phyloP scores from a whole-genome alignment of 2,329 filamentous ascomycete genomes.

The Pseudocercospora ulei region DNA sequence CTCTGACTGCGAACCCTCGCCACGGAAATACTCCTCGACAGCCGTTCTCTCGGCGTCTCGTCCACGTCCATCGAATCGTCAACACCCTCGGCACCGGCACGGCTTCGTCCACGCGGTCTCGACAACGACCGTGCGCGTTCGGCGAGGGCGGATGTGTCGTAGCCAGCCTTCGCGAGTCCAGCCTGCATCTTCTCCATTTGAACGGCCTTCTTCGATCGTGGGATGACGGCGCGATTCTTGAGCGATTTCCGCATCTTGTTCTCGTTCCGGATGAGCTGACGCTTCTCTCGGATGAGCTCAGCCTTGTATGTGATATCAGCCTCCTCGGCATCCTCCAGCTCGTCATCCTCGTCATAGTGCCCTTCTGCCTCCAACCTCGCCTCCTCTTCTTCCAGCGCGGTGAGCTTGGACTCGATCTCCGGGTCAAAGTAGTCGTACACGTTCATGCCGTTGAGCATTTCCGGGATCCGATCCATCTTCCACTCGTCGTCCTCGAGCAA shows the following conservation, averaged over 20 bases:
- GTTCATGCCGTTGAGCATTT: constrained; percentile 91
- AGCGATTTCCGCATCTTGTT: constrained; percentile 89
- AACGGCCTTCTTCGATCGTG: constrained; percentile 69
- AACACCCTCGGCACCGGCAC: constrained; percentile 44
- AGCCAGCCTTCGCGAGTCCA: constrained; percentile 72
- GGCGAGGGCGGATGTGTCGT: constrained; percentile 67
- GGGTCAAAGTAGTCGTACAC: constrained; percentile 96
- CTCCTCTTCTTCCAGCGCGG: constrained; percentile 87
- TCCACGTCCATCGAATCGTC: constrained; percentile 64
- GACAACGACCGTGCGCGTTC: constrained; percentile 61
- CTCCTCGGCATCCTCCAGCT: constrained; percentile 77
- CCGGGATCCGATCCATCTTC: constrained; percentile 93
- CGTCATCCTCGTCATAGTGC: constrained; percentile 75
- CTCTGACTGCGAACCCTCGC: constrained; percentile 58
- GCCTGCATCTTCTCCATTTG: constrained; percentile 78
- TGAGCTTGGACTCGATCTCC: constrained; percentile 88
- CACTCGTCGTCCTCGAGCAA: constrained; percentile 78
- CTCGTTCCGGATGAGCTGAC: constrained; percentile 82
- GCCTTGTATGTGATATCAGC: constrained; percentile 84
- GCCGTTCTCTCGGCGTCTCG: constrained; percentile 33
- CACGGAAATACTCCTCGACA: constrained; percentile 50
- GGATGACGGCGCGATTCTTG: constrained; percentile 94
- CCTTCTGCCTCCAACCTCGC: constrained; percentile 84
- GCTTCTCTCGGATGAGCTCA: constrained; percentile 90
- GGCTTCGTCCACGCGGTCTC: constrained; percentile 60